Base-by-base conservation (phyloP, 768 basidiomycete species). In the Psilocybe azurescens region DNA sequence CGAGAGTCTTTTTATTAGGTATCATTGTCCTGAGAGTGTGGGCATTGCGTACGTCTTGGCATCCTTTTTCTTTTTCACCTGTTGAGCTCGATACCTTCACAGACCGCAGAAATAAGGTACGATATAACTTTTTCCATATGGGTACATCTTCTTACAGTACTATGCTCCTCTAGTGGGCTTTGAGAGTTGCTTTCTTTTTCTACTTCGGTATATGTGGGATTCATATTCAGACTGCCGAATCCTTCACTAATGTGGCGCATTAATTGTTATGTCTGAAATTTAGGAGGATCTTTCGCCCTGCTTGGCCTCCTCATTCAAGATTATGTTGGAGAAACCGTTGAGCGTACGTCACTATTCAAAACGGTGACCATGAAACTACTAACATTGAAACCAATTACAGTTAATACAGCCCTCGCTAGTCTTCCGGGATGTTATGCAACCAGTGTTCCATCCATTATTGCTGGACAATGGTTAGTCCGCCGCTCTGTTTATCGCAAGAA, bases 371-470 rank as follows among this genome's bases (percentile, higher is more conserved):
- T 3, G 16, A 14, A 16, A 39, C 24, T 24, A 16, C 46, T 44
- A 38, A 8, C 41, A 44, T n/a, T 44, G 6, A 36, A n/a, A 6
- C 38, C n/a, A 29, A 20, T 50, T 38, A 5, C 32, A 72, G 72
- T 74, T 41, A 66, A 72, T 51, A 63, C 51, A 1, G 41, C 48
- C 1, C 56, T 74, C 1, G 38, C 57, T 5, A 65, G 58, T 57
- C 58, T 74, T n/a, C 73, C 73, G 3, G 73, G 73, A n/a, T 74
- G 73, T 60, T 74, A 74, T 61, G 69, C 73, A 1, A 68, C 67
- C 5, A 67, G 61, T 14, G 71, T 74, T 3, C 73, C 72, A 36
- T 64, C 67, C 9, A 70, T 70, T 10, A 71, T 74, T 47, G 72
- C 68, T 9, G 73, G 73, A 2, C 69, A 69, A 54, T 74, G 71